Evolutionary conservation across 768 basidiomycete genomes (phyloP).

Genomic region (Lactarius sanguifluus): DNA sequence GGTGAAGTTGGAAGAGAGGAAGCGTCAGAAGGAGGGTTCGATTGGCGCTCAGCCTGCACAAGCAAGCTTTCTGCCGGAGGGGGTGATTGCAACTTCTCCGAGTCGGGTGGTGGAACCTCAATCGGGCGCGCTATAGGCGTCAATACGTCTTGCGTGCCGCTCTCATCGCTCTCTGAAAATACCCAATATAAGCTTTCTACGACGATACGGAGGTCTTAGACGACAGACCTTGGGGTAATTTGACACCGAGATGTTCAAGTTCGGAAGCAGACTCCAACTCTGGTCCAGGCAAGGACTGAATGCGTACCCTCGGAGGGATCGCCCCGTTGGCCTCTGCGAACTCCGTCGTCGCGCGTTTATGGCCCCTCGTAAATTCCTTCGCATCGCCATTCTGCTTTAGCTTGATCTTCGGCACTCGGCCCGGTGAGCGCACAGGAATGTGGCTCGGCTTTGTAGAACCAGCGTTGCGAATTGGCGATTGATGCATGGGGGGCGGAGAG

Average conservation of each 20-base stretch:
- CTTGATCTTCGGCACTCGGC: constrained; percentile 34
- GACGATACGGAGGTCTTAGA: constrained; percentile 29
- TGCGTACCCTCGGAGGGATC: constrained; percentile 30
- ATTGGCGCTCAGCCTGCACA: not conserved
- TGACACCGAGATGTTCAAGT: not conserved
- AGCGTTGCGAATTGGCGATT: constrained; percentile 34
- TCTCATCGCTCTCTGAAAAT: constrained; percentile 43
- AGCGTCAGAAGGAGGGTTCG: not conserved
- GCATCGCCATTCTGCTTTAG: constrained; percentile 14
- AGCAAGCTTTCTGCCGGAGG: constrained; percentile 24
- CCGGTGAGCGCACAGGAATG: constrained; percentile 48
- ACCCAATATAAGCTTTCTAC: constrained; percentile 24
- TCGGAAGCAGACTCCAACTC: constrained; percentile 13
- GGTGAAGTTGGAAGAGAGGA: constrained; percentile 28
- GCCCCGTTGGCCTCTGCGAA: constrained; percentile 33
- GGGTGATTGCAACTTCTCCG: constrained; percentile 36
- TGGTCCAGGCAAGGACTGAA: constrained; percentile 18
- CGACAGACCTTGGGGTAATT: constrained; percentile 18
- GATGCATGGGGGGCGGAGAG: constrained; percentile 28
- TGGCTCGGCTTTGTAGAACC: constrained; percentile 37
- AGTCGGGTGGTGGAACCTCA: constrained; percentile 16
- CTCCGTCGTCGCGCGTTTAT: constrained; percentile 36
- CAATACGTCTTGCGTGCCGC: constrained; percentile 20
- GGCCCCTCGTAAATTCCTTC: constrained; percentile 32
- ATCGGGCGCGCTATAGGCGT: constrained; percentile 26